phyloP scores from a whole-genome alignment of 1,284 basidiomycete genomes.

The Puccinia triticina region DNA sequence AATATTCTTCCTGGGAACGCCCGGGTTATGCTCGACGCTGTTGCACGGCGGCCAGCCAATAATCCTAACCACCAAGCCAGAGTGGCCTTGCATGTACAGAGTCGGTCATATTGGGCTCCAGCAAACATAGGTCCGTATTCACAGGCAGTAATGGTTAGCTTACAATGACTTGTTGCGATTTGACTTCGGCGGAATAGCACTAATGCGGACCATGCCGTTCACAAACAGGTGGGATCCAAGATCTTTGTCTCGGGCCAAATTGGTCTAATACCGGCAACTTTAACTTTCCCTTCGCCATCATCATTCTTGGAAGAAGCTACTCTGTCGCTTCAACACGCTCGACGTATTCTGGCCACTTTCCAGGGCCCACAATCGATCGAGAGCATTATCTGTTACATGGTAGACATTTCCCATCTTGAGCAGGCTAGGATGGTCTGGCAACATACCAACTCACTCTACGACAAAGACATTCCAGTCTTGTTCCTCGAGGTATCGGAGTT shows the following conservation, averaged over 20 bases:
- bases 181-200: constrained; percentile 7
- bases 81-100: constrained; percentile 86
- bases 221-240: constrained; percentile 69
- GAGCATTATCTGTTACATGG: constrained; percentile 33
- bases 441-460: constrained; percentile 44
- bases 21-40: constrained; percentile 74
- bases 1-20: constrained; percentile 69
- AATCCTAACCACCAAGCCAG: constrained; percentile 60
- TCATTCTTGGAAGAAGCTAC: constrained; percentile 71
- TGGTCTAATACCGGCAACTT: constrained; percentile 75
- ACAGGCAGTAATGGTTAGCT: constrained; percentile 78
- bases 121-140: constrained; percentile 99
- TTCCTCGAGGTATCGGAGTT: constrained; percentile 72
- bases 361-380: constrained; percentile 52
- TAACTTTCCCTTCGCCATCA: constrained; percentile 69
- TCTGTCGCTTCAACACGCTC: constrained; percentile 78
- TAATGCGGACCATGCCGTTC: not conserved
- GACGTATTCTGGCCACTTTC: constrained; percentile 66
- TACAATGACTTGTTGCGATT: not conserved
- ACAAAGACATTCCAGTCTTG: constrained; percentile 64
- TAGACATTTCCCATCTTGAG: not conserved
- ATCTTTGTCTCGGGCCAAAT: constrained; percentile 94
- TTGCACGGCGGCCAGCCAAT: constrained; percentile 66
- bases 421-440: constrained; percentile 38
- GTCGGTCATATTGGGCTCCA: constrained; percentile 96